Evolutionary conservation across 192 early-diverging fungal genomes (phyloP).

Genomic region (Podila clonocystis): DNA sequence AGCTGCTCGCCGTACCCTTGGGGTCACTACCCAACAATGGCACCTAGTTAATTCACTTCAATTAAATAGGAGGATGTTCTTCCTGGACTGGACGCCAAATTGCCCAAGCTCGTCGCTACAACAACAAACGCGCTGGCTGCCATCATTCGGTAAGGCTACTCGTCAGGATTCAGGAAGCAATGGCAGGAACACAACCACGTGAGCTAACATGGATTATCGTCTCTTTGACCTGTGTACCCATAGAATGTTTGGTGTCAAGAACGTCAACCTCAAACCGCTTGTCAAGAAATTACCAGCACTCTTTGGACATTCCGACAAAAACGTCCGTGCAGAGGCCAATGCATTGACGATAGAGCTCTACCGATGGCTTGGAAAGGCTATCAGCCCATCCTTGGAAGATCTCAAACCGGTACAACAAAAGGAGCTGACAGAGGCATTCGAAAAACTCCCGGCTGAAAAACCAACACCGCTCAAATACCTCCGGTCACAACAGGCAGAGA

Average conservation of each 20-base stretch:
- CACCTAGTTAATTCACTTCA: background rate
- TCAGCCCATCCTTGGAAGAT: conserved; percentile 80
- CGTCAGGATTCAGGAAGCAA: background rate
- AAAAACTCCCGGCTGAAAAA: conserved; percentile 67
- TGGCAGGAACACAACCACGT: background rate
- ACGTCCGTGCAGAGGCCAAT: conserved; percentile 88
- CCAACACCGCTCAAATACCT: conserved; percentile 76
- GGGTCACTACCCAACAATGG: no score
- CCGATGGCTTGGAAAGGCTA: conserved; percentile 90
- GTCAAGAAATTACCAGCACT: conserved; percentile 88
- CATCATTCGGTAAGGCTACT: conserved; percentile 59
- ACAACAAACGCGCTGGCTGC: conserved; percentile 70
- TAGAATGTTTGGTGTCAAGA: conserved; percentile 85
- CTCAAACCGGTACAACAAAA: conserved; percentile 96
- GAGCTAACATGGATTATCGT: background rate
- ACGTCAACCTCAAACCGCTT: conserved; percentile 82
- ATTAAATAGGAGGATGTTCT: conserved; percentile 75
- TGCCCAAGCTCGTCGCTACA: conserved; percentile 90
- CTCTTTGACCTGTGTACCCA: background rate
- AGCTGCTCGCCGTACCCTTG: background rate
- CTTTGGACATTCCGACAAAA: conserved; percentile 95
- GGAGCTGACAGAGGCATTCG: conserved; percentile 90
- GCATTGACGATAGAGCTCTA: conserved; percentile 80
- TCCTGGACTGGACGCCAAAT: conserved; percentile 85
- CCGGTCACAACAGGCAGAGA: conserved; percentile 80